Evolutionary conservation across 805 yeast genomes (phyloP).

Genomic region (Wickerhamiella allomyrinae): DNA sequence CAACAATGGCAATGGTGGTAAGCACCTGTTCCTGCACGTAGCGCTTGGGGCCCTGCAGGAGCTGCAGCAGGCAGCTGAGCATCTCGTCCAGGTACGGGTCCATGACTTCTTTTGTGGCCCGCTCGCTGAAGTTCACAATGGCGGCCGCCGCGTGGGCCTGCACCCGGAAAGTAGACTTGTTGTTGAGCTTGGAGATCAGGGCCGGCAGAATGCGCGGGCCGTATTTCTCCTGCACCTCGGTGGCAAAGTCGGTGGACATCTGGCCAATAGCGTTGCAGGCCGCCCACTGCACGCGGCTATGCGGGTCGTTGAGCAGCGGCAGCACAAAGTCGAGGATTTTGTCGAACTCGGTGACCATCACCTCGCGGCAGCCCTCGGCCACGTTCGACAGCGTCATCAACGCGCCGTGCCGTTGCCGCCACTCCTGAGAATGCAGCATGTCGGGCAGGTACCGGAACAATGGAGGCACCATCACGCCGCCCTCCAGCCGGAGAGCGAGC

Average conservation of each 20-base stretch:
- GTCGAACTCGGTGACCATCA: conserved; percentile 66
- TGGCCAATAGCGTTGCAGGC: conserved; percentile 96
- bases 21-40: conserved; percentile 96
- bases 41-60: conserved; percentile 73
- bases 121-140: conserved; percentile 85
- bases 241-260: conserved; percentile 92
- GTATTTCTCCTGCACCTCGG: conserved; percentile 64
- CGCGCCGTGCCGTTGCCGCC: conserved; percentile 97
- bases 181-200: conserved; percentile 62
- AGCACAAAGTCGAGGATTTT: conserved; percentile 69
- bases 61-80: conserved; percentile 54
- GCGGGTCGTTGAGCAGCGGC: conserved; percentile 74
- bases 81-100: conserved; percentile 88
- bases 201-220: conserved; percentile 78
- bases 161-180: conserved; percentile 59
- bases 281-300: conserved; percentile 92
- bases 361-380: conserved; percentile 94
- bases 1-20: conserved; percentile 92
- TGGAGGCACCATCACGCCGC: conserved; percentile 70
- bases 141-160: conserved; percentile 99
- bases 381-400: conserved; percentile 93
- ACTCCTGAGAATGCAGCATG: conserved; percentile 59
- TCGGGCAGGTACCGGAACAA: conserved; percentile 74
- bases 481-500: conserved; percentile 69
- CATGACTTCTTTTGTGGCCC: conserved; percentile 69